Base-by-base conservation (phyloP, 106 monocot genomes). In the Agapanthus africanus region DNA sequence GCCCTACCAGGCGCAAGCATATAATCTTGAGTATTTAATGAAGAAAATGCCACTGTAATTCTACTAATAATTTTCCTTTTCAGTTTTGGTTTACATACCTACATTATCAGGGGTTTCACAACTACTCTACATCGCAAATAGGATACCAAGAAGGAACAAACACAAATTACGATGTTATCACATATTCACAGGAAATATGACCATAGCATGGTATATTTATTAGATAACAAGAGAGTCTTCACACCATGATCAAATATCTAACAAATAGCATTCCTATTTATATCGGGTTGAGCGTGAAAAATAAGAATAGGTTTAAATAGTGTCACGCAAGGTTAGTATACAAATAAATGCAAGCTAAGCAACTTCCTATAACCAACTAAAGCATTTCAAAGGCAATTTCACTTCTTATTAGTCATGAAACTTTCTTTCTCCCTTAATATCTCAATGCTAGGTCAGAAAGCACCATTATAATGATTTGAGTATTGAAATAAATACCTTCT, bases 401-500 rank as follows among this genome's bases (percentile, higher is more conserved):
- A 4, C 52, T n/a, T 56, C 11, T 26, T 56, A 56, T 2, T 23
- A 3, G 11, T 54, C 11, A 54, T 4, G 54, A 25, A n/a, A 46
- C 46, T 5, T 14, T 8, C 10, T 5, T 5, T 14, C 2, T 46
- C 46, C 2, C 46, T 8, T 46, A 46, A 18, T n/a, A 19, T 18
- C n/a, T 49, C 49, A 49, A 14, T 49, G 19, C 59, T 34, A 6
- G 31, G 59, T 13, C 31, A 60, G n/a, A 36, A 37, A 38, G 63
- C 37, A 38, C 6, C 22, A 26, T 38, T 40, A 25, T 2, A 1
- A 61, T 23, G 61, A 35, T 35, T 61, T 26, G 36, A 61, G 1
- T 61, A 25, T 31, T 59, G 13, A 40, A 39, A 65, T 25, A 14
- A n/a, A n/a, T 71, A 95, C 95, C 95, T 91, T 91, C 78, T 82